A percentile compares a stretch with the other conserved stretches of the same genome.
Conservation (phyloP, 192 early-diverging fungal species). For the Oehlia diaphana region DNA sequence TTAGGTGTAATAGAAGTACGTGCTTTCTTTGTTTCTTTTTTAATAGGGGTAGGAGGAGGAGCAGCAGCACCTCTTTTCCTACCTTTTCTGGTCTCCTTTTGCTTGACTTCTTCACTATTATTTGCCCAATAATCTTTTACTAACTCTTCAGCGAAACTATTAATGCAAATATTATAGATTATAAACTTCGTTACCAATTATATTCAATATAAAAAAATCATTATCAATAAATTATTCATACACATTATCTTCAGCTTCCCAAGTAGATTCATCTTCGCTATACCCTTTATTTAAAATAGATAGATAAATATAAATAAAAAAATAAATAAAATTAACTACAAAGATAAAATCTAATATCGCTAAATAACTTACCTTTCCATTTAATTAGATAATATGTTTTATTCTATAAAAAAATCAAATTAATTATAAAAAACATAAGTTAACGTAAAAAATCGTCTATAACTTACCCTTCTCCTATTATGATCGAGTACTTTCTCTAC, state of each 20-base stretch:
- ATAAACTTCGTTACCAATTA: neutral
- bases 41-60: neutral
- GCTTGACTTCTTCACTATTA: neutral
- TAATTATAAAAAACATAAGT: neutral
- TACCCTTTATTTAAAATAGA: conserved; percentile 4
- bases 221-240: conserved; percentile 12
- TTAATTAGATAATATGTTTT: conserved; percentile 21
- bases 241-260: conserved; percentile 22
- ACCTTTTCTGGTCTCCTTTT: neutral
- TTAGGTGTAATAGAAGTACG: neutral
- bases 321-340: neutral
- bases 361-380: conserved; percentile 27
- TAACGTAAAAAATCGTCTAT: neutral
- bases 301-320: neutral
- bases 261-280: conserved; percentile 15
- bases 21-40: neutral
- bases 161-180: neutral
- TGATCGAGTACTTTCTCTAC: neutral
- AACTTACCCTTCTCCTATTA: neutral
- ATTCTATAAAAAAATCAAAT: neutral
- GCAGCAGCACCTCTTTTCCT: neutral
- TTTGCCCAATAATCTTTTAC: conserved; percentile 26
- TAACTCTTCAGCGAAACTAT: conserved; percentile 22
- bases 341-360: too few relatives aligned
- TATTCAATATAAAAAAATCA: neutral